Conservation (phyloP, 768 basidiomycete genomes). For the Mycena sanguinolenta region DNA sequence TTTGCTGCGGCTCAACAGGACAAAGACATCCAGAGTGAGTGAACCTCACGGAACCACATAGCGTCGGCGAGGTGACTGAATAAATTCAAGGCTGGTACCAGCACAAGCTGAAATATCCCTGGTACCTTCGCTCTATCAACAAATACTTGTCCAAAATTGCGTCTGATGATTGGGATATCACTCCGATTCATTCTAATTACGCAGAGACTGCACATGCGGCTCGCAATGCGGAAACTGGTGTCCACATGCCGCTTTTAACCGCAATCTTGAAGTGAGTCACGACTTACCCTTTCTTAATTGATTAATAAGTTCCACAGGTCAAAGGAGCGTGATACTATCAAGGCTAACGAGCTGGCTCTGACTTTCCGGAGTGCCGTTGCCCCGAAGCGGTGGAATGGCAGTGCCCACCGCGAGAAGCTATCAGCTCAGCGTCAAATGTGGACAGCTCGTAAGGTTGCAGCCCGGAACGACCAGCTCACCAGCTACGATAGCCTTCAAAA, state of each 20-base stretch:
- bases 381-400: constrained; percentile 11
- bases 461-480: constrained; percentile 2
- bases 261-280: background rate
- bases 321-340: background rate
- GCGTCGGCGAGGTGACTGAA: no score
- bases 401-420: constrained; percentile 12
- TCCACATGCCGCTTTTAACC: background rate
- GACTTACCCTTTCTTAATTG: background rate
- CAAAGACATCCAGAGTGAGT: no score
- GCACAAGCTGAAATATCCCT: background rate
- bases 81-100: background rate
- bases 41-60: no score
- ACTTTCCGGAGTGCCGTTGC: background rate
- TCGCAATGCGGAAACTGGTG: background rate
- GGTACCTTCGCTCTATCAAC: background rate
- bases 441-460: background rate
- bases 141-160: background rate
- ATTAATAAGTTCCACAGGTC: no score
- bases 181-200: background rate
- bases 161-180: background rate
- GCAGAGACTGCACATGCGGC: background rate
- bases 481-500: background rate
- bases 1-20: no score
- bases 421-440: constrained; percentile 6
- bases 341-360: background rate